Evolutionary conservation across 2,329 filamentous ascomycete genomes (phyloP).

Genomic region (Exophiala dermatitidis): DNA sequence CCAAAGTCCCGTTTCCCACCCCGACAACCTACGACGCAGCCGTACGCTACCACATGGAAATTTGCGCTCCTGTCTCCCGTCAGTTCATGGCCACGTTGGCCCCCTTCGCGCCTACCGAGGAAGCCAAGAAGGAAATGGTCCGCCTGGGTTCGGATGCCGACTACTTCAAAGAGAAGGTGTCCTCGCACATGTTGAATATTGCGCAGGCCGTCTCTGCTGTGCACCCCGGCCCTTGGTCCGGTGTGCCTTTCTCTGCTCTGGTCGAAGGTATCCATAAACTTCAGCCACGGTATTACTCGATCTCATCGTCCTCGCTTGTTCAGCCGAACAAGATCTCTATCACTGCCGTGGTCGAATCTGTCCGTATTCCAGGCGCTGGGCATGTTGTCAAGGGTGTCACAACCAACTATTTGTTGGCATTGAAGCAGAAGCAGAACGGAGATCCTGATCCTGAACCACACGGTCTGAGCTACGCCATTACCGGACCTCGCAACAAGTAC

Average conservation of each 20-base stretch:
- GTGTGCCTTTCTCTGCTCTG: slow-evolving; percentile 86
- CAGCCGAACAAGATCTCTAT: slow-evolving; percentile 94
- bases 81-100: slow-evolving; percentile 85
- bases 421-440: slow-evolving; percentile 95
- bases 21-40: slow-evolving; percentile 95
- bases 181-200: slow-evolving; percentile 78
- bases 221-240: slow-evolving; percentile 67
- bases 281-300: slow-evolving; percentile 97
- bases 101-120: slow-evolving; percentile 80
- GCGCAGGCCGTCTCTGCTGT: slow-evolving; percentile 71
- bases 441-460: slow-evolving; percentile 75
- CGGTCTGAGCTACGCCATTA: slow-evolving; percentile 77
- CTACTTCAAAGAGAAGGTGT: slow-evolving; percentile 83
- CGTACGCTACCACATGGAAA: slow-evolving; percentile 92
- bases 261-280: slow-evolving; percentile 92
- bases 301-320: slow-evolving; percentile 90
- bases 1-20: slow-evolving; percentile 94
- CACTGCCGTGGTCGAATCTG: slow-evolving; percentile 86
- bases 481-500: slow-evolving; percentile 90
- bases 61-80: slow-evolving; percentile 88
- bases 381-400: slow-evolving; percentile 87
- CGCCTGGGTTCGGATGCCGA: slow-evolving; percentile 89
- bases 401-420: slow-evolving; percentile 89
- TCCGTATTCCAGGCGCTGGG: slow-evolving; percentile 65
- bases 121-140: slow-evolving; percentile 76